Evolutionary conservation across 352 stramenopile genomes (phyloP).

Genomic region (Pythium biforme): DNA sequence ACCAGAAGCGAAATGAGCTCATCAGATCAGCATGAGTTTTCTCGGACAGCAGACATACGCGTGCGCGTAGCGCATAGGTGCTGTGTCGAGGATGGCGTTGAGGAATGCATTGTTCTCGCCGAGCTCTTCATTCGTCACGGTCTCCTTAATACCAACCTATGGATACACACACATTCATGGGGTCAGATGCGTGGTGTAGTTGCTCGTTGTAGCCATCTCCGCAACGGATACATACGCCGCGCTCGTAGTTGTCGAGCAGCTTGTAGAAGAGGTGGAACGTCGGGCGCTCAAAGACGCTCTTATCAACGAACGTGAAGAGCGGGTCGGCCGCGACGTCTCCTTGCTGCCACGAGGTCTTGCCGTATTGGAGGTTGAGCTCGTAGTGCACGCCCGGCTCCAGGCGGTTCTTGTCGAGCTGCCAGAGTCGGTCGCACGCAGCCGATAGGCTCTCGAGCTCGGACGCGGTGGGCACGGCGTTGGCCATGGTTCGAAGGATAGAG

Average conservation of each 20-base stretch:
- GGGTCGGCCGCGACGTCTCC: slow-evolving; percentile 87
- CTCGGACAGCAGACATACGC: slow-evolving; percentile 74
- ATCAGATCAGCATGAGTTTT: neutral
- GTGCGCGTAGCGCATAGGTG: slow-evolving; percentile 93
- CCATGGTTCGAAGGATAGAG: slow-evolving; percentile 27
- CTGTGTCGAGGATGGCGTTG: slow-evolving; percentile 90
- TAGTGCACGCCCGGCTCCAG: slow-evolving; percentile 91
- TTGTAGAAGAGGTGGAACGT: slow-evolving; percentile 91
- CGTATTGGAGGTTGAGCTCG: slow-evolving; percentile 91
- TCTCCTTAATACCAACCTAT: slow-evolving; percentile 87
- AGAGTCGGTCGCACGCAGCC: slow-evolving; percentile 86
- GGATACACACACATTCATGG: neutral
- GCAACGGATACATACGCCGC: slow-evolving; percentile 43
- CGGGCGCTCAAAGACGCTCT: slow-evolving; percentile 81
- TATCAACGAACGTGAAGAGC: slow-evolving; percentile 91
- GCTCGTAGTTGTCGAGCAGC: slow-evolving; percentile 90
- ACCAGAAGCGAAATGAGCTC: neutral
- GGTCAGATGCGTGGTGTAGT: too few relatives aligned
- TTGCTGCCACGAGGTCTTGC: slow-evolving; percentile 88
- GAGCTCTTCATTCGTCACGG: slow-evolving; percentile 83
- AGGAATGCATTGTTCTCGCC: slow-evolving; percentile 92
- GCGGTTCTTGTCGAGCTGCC: slow-evolving; percentile 91
- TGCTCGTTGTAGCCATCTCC: too few relatives aligned
- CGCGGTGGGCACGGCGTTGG: slow-evolving; percentile 42
- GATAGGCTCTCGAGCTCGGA: slow-evolving; percentile 53